phyloP scores from a whole-genome alignment of 148 eudicot species.

The Linanthus parryae region DNA sequence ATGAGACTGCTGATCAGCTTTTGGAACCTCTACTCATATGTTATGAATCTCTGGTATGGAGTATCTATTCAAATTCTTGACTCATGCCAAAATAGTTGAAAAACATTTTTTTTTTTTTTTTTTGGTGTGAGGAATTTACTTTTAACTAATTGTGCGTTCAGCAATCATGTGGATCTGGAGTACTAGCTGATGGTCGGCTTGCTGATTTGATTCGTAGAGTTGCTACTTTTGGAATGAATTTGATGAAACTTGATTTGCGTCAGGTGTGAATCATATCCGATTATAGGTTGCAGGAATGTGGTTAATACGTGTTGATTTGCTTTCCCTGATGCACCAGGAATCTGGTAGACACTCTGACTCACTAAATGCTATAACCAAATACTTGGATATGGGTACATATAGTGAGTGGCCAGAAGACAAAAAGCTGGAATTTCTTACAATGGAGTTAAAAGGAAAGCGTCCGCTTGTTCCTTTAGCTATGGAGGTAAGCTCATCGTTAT shows the following conservation, averaged over 20 bases:
- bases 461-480: conserved; percentile 71
- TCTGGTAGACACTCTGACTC: conserved; percentile 81
- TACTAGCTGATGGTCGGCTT: conserved; percentile 92
- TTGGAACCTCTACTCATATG: conserved; percentile 76
- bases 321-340: conserved; percentile 40
- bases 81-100: too few relatives aligned
- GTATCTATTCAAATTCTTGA: not conserved
- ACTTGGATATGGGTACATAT: conserved; percentile 75
- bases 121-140: not conserved
- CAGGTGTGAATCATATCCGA: conserved; percentile 41
- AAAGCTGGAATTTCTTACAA: conserved; percentile 70
- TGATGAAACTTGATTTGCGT: conserved; percentile 91
- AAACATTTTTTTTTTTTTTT: too few relatives aligned
- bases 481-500: conserved; percentile 33
- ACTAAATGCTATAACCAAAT: conserved; percentile 71
- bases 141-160: conserved; percentile 20
- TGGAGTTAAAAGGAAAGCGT: conserved; percentile 86
- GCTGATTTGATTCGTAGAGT: conserved; percentile 86
- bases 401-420: conserved; percentile 85
- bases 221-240: conserved; percentile 78
- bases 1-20: conserved; percentile 70
- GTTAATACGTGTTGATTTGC: not conserved
- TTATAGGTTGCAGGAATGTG: too few relatives aligned
- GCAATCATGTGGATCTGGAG: conserved; percentile 84
- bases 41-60: conserved; percentile 79